These are phyloP conservation scores for Lycium barbarum DNA, from an alignment of 257 asterid genomes.

Conservation along the genomic window DNA sequence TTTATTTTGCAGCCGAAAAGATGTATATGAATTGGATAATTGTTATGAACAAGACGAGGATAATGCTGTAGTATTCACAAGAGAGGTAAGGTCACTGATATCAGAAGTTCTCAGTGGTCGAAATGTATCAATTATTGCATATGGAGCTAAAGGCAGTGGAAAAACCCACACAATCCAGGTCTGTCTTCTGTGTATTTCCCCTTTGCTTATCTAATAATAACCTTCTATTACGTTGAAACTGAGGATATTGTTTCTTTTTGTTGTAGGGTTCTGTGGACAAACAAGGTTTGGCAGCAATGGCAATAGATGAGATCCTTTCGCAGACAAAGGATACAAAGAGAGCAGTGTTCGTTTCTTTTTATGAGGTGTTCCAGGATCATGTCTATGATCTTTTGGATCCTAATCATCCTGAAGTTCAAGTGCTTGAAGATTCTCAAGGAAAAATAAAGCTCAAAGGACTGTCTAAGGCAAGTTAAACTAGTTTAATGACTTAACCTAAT, in stretches of 20 bases:
- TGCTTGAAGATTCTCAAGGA: conserved; percentile 73
- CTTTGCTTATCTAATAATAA: background rate
- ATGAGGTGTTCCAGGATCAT: conserved; percentile 68
- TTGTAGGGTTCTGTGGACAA: conserved; percentile 66
- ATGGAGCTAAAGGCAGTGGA: conserved; percentile 93
- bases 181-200: background rate
- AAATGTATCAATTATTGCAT: conserved; percentile 71
- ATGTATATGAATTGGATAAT: conserved; percentile 62
- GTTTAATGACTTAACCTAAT: background rate
- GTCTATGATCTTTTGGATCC: conserved; percentile 74
- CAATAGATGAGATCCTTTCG: conserved; percentile 70
- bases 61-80: conserved; percentile 48
- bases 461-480: conserved; percentile 60
- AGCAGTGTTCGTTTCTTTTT: conserved; percentile 62
- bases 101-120: conserved; percentile 57
- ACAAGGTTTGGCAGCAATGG: conserved; percentile 71
- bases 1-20: conserved; percentile 51
- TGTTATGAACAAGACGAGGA: conserved; percentile 68
- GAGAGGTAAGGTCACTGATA: conserved; percentile 70
- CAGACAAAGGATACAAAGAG: conserved; percentile 52
- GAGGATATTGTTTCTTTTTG: conserved; percentile 12
- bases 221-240: conserved; percentile 8
- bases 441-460: conserved; percentile 79
- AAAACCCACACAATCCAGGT: conserved; percentile 79
- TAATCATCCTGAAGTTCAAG: conserved; percentile 57